A percentile compares a stretch with the other conserved stretches of the same genome.
Evolutionary conservation across 1,139 yeast genomes (phyloP).

Genomic region (Dujonia santamariae): DNA sequence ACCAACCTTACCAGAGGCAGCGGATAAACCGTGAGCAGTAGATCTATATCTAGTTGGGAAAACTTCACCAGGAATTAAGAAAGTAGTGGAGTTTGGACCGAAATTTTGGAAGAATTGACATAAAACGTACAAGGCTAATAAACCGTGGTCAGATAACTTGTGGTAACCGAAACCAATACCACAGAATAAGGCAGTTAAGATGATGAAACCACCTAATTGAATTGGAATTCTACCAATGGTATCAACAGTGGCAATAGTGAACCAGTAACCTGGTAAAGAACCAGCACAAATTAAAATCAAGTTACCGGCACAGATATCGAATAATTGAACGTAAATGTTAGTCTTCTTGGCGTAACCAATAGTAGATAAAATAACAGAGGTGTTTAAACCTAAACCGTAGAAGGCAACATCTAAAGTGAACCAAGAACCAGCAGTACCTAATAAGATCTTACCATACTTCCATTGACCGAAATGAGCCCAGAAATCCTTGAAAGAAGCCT

Average conservation of each 20-base stretch:
- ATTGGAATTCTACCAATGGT: conserved; percentile 78
- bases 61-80: conserved; percentile 92
- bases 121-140: conserved; percentile 70
- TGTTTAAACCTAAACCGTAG: conserved; percentile 83
- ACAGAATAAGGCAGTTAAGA: conserved; percentile 68
- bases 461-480: conserved; percentile 75
- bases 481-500: conserved; percentile 62
- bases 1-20: conserved; percentile 94
- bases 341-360: conserved; percentile 71
- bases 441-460: conserved; percentile 78
- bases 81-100: conserved; percentile 96
- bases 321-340: conserved; percentile 61
- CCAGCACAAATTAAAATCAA: conserved; percentile 89
- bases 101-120: conserved; percentile 86
- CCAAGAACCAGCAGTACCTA: conserved; percentile 98
- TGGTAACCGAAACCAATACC: conserved; percentile 78
- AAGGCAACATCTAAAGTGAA: conserved; percentile 93
- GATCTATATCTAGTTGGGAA: conserved; percentile 98
- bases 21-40: conserved; percentile 96
- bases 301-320: conserved; percentile 84
- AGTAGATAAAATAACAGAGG: conserved; percentile 77
- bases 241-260: conserved; percentile 72
- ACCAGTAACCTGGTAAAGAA: conserved; percentile 90
- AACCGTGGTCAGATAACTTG: conserved; percentile 49
- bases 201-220: conserved; percentile 69